Percentiles rank a stretch among this genome's conserved stretches.
Conservation (phyloP, 768 basidiomycete species). For the Russula sp. region DNA sequence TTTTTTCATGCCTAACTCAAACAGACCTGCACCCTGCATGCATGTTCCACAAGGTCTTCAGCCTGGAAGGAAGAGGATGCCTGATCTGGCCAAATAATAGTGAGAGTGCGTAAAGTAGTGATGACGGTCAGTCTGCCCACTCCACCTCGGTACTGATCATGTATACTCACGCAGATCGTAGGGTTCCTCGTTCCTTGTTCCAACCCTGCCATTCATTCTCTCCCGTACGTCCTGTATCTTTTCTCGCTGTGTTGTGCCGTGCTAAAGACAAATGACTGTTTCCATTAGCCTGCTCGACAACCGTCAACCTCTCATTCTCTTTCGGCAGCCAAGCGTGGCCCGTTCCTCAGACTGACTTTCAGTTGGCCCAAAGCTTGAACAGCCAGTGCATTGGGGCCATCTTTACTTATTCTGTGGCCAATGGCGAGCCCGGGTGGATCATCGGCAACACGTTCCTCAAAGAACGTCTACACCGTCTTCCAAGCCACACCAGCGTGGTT, state of each 20-base stretch:
- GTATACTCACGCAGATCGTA: neutral
- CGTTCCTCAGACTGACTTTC: constrained; percentile 73
- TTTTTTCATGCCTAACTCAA: too few species aligned
- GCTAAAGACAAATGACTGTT: neutral
- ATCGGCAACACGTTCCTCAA: constrained; percentile 87
- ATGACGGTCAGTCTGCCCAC: constrained; percentile 6
- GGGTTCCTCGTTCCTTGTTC: constrained; percentile 3
- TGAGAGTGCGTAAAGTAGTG: constrained; percentile 24
- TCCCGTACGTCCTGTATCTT: constrained; percentile 36
- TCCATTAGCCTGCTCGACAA: constrained; percentile 60
- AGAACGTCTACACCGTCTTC: constrained; percentile 93
- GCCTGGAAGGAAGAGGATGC: constrained; percentile 23
- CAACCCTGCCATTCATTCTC: constrained; percentile 10
- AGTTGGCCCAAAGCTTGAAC: constrained; percentile 46
- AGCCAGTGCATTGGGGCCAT: constrained; percentile 77
- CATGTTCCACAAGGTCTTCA: too few species aligned
- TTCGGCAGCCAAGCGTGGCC: constrained; percentile 77
- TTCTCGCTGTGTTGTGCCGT: neutral
- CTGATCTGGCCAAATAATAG: constrained; percentile 25
- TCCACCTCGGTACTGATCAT: neutral
- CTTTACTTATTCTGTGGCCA: constrained; percentile 50
- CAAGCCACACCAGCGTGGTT: constrained; percentile 26
- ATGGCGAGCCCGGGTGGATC: constrained; percentile 65
- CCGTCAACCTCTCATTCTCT: constrained; percentile 55
- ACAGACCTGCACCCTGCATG: too few species aligned